Percentiles rank a stretch among this genome's conserved stretches.
phyloP scores from a whole-genome alignment of 768 basidiomycete species.

The Kwoniella bestiolae region DNA sequence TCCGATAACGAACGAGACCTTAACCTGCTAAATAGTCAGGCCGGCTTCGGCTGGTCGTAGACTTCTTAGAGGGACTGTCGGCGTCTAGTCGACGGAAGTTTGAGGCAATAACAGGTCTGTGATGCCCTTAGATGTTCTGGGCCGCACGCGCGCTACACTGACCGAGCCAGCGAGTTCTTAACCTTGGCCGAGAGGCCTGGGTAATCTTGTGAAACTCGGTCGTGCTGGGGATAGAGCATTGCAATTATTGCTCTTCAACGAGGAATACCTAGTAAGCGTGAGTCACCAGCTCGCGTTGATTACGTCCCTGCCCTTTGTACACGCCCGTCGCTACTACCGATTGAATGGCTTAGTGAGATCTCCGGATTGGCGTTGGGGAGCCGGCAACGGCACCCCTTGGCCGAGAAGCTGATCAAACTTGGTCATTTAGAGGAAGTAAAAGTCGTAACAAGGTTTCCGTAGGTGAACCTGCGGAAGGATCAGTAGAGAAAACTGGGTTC shows the following conservation, averaged over 20 bases:
- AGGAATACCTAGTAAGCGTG: constrained; percentile 86
- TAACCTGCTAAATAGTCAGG: constrained; percentile 89
- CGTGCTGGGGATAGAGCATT: constrained; percentile 87
- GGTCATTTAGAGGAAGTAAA: constrained; percentile 85
- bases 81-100: constrained; percentile 81
- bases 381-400: constrained; percentile 63
- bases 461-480: constrained; percentile 83
- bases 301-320: constrained; percentile 90
- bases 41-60: constrained; percentile 72
- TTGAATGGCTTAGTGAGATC: constrained; percentile 89
- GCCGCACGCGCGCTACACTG: constrained; percentile 86
- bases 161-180: constrained; percentile 81
- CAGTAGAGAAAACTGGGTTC: constrained; percentile 59
- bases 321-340: constrained; percentile 89
- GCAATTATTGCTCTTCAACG: constrained; percentile 91
- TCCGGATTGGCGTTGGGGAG: constrained; percentile 74
- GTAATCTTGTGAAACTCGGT: constrained; percentile 80
- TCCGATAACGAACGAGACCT: constrained; percentile 93
- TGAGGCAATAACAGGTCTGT: constrained; percentile 91
- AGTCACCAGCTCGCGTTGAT: constrained; percentile 88
- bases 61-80: constrained; percentile 87
- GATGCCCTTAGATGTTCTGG: constrained; percentile 90
- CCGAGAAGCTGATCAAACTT: constrained; percentile 74
- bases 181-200: constrained; percentile 75
- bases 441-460: constrained; percentile 81